phyloP scores from a whole-genome alignment of 257 asterid species.

The Nemophila menziesii region DNA sequence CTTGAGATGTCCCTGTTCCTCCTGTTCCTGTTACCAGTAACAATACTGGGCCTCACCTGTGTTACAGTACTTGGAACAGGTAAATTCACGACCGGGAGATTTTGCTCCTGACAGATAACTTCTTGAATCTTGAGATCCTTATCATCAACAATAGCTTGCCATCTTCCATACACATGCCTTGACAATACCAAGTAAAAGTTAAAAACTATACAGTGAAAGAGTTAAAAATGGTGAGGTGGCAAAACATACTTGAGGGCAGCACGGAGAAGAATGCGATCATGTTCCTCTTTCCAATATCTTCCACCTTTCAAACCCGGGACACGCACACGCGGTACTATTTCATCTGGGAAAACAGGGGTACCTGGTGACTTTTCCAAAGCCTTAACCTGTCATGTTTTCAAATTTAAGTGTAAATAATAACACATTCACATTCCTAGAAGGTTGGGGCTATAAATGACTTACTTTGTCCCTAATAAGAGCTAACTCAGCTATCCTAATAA shows the following conservation, averaged over 20 bases:
- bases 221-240: too few relatives aligned
- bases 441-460: conserved; percentile 16
- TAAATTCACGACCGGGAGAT: conserved; percentile 45
- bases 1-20: conserved; percentile 30
- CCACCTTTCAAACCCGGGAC: conserved; percentile 81
- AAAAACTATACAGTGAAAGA: too few relatives aligned
- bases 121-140: conserved; percentile 78
- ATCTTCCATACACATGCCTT: conserved; percentile 99
- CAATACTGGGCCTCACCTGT: too few relatives aligned
- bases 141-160: conserved; percentile 97
- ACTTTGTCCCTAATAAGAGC: conserved; percentile 70
- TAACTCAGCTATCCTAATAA: conserved; percentile 64
- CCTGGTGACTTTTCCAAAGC: conserved; percentile 32
- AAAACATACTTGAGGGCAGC: conserved; percentile 73
- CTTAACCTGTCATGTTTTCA: conserved; percentile 34
- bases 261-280: conserved; percentile 62
- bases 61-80: conserved; percentile 44
- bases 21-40: conserved; percentile 23
- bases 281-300: conserved; percentile 76
- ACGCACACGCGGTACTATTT: conserved; percentile 49
- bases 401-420: too few relatives aligned
- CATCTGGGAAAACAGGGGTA: conserved; percentile 51
- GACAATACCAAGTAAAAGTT: not conserved
- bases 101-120: conserved; percentile 78
- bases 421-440: not conserved